phyloP scores from a whole-genome alignment of 164 flowering plant species.

The Malania oleifera region DNA sequence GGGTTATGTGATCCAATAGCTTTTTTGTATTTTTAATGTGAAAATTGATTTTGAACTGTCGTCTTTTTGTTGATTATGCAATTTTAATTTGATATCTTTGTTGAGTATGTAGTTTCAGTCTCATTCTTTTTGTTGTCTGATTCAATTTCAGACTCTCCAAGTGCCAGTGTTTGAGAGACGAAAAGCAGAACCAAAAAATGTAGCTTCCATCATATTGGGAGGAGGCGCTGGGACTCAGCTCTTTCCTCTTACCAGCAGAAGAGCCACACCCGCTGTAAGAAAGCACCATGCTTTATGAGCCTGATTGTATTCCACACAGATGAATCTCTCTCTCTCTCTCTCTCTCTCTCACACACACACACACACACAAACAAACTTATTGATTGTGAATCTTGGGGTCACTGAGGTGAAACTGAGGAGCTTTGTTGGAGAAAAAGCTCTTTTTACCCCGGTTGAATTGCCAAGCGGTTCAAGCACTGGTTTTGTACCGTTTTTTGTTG shows the following conservation, averaged over 20 bases:
- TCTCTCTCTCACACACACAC: too few species aligned
- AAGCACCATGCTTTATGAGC: too few species aligned
- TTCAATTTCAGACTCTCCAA: slow-evolving; percentile 34
- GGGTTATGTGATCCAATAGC: not conserved
- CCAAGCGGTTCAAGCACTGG: too few species aligned
- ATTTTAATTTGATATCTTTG: not conserved
- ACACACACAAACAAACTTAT: too few species aligned
- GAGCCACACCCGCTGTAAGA: slow-evolving; percentile 89
- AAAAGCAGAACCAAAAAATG: slow-evolving; percentile 62
- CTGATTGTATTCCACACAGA: too few species aligned
- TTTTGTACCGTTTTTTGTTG: too few species aligned
- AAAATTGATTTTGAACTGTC: too few species aligned
- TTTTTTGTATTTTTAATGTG: not conserved
- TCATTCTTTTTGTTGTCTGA: not conserved
- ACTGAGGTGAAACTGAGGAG: not conserved
- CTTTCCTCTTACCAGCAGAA: slow-evolving; percentile 72
- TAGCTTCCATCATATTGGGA: slow-evolving; percentile 80
- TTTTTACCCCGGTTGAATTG: not conserved
- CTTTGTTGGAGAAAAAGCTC: not conserved
- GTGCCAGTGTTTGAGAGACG: slow-evolving; percentile 35
- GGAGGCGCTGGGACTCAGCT: slow-evolving; percentile 84
- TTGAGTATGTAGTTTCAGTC: not conserved
- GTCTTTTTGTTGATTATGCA: not conserved
- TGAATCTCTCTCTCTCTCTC: too few species aligned
- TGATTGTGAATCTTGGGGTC: not conserved